These are phyloP conservation scores for Colletotrichum cereale DNA, from an alignment of 2,329 filamentous ascomycete genomes.

Conservation along the genomic window DNA sequence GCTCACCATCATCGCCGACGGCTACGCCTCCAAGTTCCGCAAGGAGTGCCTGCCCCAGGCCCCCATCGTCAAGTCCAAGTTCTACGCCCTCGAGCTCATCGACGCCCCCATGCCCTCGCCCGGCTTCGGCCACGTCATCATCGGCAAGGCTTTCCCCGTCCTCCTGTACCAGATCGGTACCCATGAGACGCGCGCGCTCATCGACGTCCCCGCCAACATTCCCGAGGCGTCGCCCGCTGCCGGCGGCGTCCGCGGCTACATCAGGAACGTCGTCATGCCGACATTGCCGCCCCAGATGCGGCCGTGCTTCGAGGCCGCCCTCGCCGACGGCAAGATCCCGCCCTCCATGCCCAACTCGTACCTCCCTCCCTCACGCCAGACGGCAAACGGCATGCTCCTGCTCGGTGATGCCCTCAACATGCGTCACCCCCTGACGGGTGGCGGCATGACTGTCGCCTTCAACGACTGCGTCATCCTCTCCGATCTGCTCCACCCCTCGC, in stretches of 20 bases:
- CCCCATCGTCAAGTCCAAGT: conserved; percentile 84
- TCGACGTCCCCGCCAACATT: conserved; percentile 86
- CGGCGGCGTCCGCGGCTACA: conserved; percentile 88
- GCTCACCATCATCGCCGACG: conserved; percentile 90
- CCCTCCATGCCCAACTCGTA: conserved; percentile 95
- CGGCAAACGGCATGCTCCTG: conserved; percentile 75
- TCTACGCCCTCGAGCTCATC: conserved; percentile 93
- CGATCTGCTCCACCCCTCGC: conserved; percentile 77
- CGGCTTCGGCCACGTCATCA: conserved; percentile 87
- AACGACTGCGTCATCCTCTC: conserved; percentile 88
- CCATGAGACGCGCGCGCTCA: conserved; percentile 89
- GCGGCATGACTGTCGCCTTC: conserved; percentile 97
- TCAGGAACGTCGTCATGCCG: conserved; percentile 83
- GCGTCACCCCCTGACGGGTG: conserved; percentile 97
- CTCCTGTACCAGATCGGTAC: conserved; percentile 97
- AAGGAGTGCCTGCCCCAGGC: conserved; percentile 77
- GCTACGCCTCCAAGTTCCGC: conserved; percentile 92
- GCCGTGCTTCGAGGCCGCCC: conserved; percentile 79
- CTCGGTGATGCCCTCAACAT: conserved; percentile 98
- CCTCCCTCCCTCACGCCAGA: conserved; percentile 79
- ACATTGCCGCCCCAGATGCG: conserved; percentile 78
- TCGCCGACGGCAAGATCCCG: conserved; percentile 83
- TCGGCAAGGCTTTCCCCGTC: conserved; percentile 81
- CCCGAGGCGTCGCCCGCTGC: conserved; percentile 78
- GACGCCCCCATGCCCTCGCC: conserved; percentile 83